Base-by-base conservation (phyloP, 2,329 filamentous ascomycete species). In the Xylaria polymorpha region DNA sequence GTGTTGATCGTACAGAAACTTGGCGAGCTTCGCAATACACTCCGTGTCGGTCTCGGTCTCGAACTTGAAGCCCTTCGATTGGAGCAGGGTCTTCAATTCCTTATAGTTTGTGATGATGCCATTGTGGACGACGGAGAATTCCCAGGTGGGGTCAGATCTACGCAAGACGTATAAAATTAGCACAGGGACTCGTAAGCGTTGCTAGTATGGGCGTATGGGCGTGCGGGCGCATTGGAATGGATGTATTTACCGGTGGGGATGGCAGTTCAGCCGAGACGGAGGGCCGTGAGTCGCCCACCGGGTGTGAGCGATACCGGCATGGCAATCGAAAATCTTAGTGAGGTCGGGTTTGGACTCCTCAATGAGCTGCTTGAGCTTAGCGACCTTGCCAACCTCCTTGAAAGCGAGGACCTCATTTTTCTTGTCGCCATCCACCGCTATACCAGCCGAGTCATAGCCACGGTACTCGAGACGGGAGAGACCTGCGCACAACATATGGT, bases 31-130 rank as follows among this genome's bases (percentile, higher is more conserved):
- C 75, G 96, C 96, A 83, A 99, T 99, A 83, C 95, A 98, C 86
- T 99, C 96, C 62, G 96, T 99, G 80, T 99, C 96, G 75, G 96
- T 99, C 84, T 99, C 95, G 61, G 96, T 99, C 90, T 99, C 96
- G 81, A 99, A 99, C 80, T 91, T 92, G 90, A 97, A 97, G 80
- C 96, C 96, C 89, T 98, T 99, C 87, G 88, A 88, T 84, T 92
- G 89, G 76, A 99, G 88, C 73, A 99, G 90, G 72, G 92, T 93
- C 90, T 95, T 97, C 78, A 99, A 86, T 85, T 99, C 96, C 88
- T 99, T 99, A 90, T 99, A 99, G 89, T 99, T 99, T 86, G 96
- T 99, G 84, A 99, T 99, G 88, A 99, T 99, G 80, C 96, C 96
- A 85, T 99, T 99, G 91, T 99, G 96, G 71, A 98, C 96, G 77